phyloP scores from a whole-genome alignment of 2,329 filamentous ascomycete genomes.

The Sphaerostilbella broomeana region DNA sequence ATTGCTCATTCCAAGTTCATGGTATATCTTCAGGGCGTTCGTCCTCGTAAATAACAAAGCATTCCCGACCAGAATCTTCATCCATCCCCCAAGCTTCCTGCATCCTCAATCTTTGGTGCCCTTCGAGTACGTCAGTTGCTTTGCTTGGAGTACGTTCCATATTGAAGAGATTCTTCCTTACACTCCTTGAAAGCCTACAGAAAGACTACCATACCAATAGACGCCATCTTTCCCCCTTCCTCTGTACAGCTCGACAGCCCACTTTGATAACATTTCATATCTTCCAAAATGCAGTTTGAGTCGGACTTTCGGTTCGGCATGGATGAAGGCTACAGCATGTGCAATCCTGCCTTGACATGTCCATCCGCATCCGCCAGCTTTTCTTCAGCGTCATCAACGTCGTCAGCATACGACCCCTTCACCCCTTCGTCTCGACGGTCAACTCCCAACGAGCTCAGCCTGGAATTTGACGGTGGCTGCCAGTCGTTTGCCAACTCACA shows the following conservation, averaged over 20 bases:
- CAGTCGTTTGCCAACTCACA: conserved; percentile 21
- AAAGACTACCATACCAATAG: neutral
- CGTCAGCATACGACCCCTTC: conserved; percentile 37
- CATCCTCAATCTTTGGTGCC: conserved; percentile 13
- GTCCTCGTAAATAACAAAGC: conserved; percentile 26
- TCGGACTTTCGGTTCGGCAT: conserved; percentile 34
- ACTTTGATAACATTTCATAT: no score
- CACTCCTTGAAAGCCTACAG: conserved; percentile 12
- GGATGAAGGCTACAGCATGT: conserved; percentile 34
- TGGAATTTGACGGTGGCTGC: conserved; percentile 33
- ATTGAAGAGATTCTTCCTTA: conserved; percentile 12
- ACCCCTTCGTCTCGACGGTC: conserved; percentile 40
- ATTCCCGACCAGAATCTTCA: conserved; percentile 29
- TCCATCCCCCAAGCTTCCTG: conserved; percentile 11
- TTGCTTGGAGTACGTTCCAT: conserved; percentile 12
- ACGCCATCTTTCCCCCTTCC: neutral
- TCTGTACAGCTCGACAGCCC: neutral
- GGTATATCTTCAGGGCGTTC: conserved; percentile 37
- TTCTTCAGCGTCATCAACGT: conserved; percentile 34
- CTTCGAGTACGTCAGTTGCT: conserved; percentile 3
- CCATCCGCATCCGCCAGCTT: conserved; percentile 32
- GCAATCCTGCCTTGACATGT: conserved; percentile 31
- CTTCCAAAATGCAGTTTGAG: conserved; percentile 33
- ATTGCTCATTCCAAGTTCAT: conserved; percentile 31
- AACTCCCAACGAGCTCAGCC: conserved; percentile 32